Evolutionary conservation across 2,329 filamentous ascomycete species (phyloP).

Genomic region (Podosphaera aphanis): DNA sequence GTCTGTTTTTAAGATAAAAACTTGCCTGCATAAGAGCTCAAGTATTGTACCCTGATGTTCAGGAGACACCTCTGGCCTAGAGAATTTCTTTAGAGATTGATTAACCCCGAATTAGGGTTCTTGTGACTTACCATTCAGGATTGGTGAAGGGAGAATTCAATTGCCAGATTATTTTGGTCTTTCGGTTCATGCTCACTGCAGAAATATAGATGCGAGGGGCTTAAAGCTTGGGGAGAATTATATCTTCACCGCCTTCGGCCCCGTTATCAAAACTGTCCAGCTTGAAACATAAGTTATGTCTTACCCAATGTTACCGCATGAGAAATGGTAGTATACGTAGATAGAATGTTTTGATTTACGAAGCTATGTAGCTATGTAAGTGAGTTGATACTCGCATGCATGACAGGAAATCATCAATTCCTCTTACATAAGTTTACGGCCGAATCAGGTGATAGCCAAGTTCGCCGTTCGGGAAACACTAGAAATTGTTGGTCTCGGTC

Average conservation of each 20-base stretch:
- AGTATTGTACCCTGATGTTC: constrained; percentile 40
- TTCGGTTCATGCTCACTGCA: constrained; percentile 23
- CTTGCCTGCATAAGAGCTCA: constrained; percentile 42
- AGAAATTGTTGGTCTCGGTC: background rate
- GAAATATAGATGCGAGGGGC: constrained; percentile 1
- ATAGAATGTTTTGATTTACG: too few relatives aligned
- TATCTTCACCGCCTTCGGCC: background rate
- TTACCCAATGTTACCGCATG: background rate
- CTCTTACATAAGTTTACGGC: background rate
- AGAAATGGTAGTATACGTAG: background rate
- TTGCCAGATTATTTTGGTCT: constrained; percentile 34
- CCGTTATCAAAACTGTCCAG: background rate
- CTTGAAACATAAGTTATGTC: background rate
- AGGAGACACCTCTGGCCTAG: constrained; percentile 35
- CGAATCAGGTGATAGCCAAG: background rate
- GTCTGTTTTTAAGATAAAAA: background rate
- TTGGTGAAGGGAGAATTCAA: constrained; percentile 41
- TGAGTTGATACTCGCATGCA: too few relatives aligned
- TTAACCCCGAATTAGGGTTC: background rate
- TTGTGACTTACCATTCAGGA: constrained; percentile 28
- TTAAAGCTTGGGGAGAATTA: background rate
- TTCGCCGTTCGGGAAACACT: background rate
- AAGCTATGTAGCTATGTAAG: too few relatives aligned
- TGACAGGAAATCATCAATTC: background rate
- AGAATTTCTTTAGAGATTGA: background rate